These are phyloP conservation scores for Lactarius quietus DNA, from an alignment of 768 basidiomycete species.

Conservation along the genomic window DNA sequence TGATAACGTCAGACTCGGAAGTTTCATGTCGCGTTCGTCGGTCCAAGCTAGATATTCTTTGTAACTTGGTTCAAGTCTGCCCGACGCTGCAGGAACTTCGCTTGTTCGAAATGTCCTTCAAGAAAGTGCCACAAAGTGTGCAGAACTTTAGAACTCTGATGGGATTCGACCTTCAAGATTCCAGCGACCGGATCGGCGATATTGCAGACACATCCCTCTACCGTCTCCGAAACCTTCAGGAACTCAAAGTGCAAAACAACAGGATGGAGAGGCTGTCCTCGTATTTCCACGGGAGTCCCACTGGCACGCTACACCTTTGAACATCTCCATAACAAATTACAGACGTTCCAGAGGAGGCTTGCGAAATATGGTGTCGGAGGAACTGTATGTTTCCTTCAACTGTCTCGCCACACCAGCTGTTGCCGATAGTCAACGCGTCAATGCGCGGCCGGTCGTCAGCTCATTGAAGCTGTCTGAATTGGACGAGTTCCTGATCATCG, in stretches of 20 bases:
- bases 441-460: conserved; percentile 78
- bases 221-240: conserved; percentile 62
- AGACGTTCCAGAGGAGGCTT: conserved; percentile 67
- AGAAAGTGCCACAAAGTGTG: conserved; percentile 83
- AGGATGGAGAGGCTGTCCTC: conserved; percentile 82
- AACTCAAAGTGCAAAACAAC: conserved; percentile 85
- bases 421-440: conserved; percentile 93
- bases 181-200: conserved; percentile 86
- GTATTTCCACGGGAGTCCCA: conserved; percentile 78
- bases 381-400: conserved; percentile 97
- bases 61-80: conserved; percentile 93
- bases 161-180: conserved; percentile 83
- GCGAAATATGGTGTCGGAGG: conserved; percentile 62
- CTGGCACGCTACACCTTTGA: conserved; percentile 72
- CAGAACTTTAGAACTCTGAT: conserved; percentile 69
- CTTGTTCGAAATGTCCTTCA: conserved; percentile 90
- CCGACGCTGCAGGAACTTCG: conserved; percentile 78
- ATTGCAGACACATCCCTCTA: conserved; percentile 84
- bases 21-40: conserved; percentile 3
- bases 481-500: conserved; percentile 97
- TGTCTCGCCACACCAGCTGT: too few relatives aligned
- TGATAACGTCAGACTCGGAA: background rate
- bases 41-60: conserved; percentile 85
- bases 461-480: conserved; percentile 66
- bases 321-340: conserved; percentile 95